phyloP scores from a whole-genome alignment of 2,329 filamentous ascomycete species.

The Clarireedia monteithiana region DNA sequence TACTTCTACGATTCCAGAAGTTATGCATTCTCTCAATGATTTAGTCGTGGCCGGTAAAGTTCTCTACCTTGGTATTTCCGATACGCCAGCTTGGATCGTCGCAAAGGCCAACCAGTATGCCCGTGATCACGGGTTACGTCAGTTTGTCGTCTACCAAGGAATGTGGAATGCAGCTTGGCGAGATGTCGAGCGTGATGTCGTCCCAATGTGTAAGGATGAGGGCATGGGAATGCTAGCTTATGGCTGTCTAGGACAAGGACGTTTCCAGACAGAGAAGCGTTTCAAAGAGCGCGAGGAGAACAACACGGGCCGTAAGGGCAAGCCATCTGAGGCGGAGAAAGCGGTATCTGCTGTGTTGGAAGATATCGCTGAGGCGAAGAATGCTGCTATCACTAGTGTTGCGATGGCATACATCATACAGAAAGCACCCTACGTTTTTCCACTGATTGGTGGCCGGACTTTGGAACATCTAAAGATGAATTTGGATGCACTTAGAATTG shows the following conservation, averaged over 20 bases:
- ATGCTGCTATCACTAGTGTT: constrained; percentile 50
- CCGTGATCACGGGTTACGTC: constrained; percentile 58
- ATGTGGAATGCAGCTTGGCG: constrained; percentile 53
- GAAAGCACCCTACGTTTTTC: constrained; percentile 66
- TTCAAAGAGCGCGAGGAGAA: neutral
- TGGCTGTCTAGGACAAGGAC: constrained; percentile 43
- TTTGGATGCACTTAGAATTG: constrained; percentile 57
- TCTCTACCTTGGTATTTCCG: constrained; percentile 58
- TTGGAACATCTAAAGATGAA: constrained; percentile 63
- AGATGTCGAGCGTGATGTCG: constrained; percentile 56
- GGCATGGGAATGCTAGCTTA: constrained; percentile 52
- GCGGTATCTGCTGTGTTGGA: constrained; percentile 40
- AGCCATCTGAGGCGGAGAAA: constrained; percentile 40
- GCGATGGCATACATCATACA: constrained; percentile 68
- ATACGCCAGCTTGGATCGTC: constrained; percentile 64
- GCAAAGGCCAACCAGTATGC: constrained; percentile 62
- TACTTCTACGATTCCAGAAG: constrained; percentile 53
- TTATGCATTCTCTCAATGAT: constrained; percentile 61
- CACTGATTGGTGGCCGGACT: constrained; percentile 63
- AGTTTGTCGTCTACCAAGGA: constrained; percentile 64
- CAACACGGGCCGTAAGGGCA: constrained; percentile 31
- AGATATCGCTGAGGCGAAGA: constrained; percentile 49
- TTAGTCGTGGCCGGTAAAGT: constrained; percentile 55
- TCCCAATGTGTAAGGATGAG: constrained; percentile 49
- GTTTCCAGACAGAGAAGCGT: constrained; percentile 39